These are phyloP conservation scores for Helianthus tuberosus DNA, from an alignment of 129 eudicot species.

Conservation along the genomic window DNA sequence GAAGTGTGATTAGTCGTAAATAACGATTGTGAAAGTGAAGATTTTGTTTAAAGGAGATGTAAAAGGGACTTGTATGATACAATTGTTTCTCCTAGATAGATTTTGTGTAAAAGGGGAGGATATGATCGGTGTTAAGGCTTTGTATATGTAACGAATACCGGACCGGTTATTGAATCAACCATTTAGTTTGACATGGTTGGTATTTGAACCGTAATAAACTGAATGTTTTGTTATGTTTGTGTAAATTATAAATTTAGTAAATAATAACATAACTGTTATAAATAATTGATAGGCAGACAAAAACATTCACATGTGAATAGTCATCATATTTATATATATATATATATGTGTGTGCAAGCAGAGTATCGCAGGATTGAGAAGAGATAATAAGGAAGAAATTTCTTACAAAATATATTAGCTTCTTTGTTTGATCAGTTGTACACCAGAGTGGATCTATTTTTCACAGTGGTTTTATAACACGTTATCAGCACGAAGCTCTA, in stretches of 20 bases:
- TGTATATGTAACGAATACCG: constrained; percentile 26
- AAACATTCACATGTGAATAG: no score
- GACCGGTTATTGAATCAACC: constrained; percentile 6
- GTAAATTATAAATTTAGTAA: background rate
- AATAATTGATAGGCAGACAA: no score
- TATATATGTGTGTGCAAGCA: no score
- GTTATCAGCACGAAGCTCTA: no score
- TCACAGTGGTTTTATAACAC: no score
- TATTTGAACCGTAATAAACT: constrained; percentile 1
- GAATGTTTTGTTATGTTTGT: background rate
- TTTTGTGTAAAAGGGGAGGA: background rate
- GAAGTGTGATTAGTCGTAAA: constrained; percentile 22
- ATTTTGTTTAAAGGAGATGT: constrained; percentile 13
- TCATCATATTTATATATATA: no score
- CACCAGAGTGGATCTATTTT: no score
- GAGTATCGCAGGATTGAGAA: no score
- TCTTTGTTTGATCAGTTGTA: no score
- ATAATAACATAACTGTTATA: background rate
- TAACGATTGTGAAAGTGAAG: constrained; percentile 9
- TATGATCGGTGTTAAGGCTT: constrained; percentile 2
- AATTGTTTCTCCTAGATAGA: constrained; percentile 22
- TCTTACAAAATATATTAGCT: no score
- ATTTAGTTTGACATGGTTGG: constrained; percentile 3
- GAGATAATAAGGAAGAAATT: no score
- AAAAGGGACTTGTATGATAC: constrained; percentile 22